Conservation (phyloP, 768 basidiomycete species). For the Hirschioporus abietinus region DNA sequence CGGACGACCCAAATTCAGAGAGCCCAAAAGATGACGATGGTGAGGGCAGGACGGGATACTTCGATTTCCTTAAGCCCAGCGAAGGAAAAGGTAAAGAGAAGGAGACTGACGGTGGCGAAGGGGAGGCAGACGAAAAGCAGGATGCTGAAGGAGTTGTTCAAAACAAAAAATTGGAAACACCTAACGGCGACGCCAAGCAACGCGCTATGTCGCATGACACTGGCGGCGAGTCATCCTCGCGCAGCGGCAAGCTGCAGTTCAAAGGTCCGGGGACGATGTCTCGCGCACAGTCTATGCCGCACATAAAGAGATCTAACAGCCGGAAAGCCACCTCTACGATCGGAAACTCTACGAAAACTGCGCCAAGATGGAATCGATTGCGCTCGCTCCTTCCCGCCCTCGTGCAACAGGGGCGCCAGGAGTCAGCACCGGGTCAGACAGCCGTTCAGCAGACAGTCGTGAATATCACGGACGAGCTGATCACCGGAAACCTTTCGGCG, state of each 20-base stretch:
- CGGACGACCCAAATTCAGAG: conserved; percentile 23
- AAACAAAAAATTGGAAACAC: conserved; percentile 5
- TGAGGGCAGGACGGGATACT: conserved; percentile 30
- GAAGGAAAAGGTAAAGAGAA: conserved; percentile 18
- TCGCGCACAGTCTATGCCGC: conserved; percentile 26
- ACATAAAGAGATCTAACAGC: conserved; percentile 16
- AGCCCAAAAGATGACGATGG: conserved; percentile 36
- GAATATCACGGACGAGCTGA: conserved; percentile 79
- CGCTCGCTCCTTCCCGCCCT: conserved; percentile 62
- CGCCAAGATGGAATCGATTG: conserved; percentile 55
- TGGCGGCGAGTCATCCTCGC: conserved; percentile 10
- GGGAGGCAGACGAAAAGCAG: conserved; percentile 7
- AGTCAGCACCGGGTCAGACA: conserved; percentile 35
- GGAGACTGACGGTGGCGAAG: conserved; percentile 23
- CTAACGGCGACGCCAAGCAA: conserved; percentile 2
- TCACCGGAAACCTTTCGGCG: conserved; percentile 71
- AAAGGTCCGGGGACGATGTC: conserved; percentile 9
- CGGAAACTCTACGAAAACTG: conserved; percentile 10
- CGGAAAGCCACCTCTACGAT: conserved; percentile 20
- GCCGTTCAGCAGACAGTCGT: conserved; percentile 49
- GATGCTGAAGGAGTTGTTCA: conserved; percentile 8
- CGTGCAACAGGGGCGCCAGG: conserved; percentile 29
- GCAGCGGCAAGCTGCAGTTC: conserved; percentile 2
- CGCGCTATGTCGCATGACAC: conserved; percentile 2
- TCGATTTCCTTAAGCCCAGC: conserved; percentile 18